These are phyloP conservation scores for Kwoniella bestiolae DNA, from an alignment of 768 basidiomycete species.

Conservation along the genomic window DNA sequence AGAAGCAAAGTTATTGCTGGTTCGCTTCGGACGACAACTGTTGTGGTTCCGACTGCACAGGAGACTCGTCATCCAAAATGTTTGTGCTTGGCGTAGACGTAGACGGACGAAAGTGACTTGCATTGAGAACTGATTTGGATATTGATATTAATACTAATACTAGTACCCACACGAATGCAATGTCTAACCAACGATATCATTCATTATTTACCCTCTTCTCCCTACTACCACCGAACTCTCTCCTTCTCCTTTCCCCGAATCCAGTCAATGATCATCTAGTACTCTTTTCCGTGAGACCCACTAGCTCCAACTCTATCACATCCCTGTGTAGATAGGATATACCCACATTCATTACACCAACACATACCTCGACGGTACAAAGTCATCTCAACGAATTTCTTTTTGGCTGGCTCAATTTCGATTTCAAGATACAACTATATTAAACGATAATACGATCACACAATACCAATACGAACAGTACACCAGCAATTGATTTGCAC, in stretches of 20 bases:
- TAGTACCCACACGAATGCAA: too few relatives aligned
- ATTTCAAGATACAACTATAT: too few relatives aligned
- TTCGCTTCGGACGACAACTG: not conserved
- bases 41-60: not conserved
- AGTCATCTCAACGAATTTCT: not conserved
- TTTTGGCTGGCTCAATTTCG: not conserved
- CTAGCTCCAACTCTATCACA: constrained; percentile 4
- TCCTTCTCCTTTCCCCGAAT: not conserved
- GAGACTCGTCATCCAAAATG: not conserved
- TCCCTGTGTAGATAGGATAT: constrained; percentile 4
- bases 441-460: not conserved
- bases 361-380: not conserved
- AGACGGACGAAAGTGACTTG: too few relatives aligned
- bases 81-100: too few relatives aligned
- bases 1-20: not conserved
- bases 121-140: too few relatives aligned
- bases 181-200: too few relatives aligned
- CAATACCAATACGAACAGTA: not conserved
- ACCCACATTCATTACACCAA: constrained; percentile 8
- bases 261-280: not conserved
- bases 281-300: constrained; percentile 5
- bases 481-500: constrained; percentile 7
- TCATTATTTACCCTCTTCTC: not conserved
- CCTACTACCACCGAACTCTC: not conserved
- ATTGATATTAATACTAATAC: too few relatives aligned